Conservation (phyloP, 208 protist genomes). For the Acanthamoeba rhysodes region DNA sequence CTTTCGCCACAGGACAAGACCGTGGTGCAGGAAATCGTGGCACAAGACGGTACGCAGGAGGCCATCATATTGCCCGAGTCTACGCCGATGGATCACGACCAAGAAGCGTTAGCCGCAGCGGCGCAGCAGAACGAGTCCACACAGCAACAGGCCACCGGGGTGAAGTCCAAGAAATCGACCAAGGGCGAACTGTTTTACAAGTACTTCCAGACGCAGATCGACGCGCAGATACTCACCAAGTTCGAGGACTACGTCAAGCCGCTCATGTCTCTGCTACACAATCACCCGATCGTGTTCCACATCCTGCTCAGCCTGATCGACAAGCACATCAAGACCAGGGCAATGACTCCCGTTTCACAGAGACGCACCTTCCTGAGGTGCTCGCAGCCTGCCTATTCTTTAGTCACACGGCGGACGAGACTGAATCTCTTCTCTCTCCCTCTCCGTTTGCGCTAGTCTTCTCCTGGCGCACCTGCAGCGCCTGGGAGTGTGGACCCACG, state of each 20-base stretch:
- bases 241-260: constrained; percentile 67
- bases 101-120: background rate
- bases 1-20: constrained; percentile 56
- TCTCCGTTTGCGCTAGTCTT: background rate
- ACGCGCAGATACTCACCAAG: constrained; percentile 50
- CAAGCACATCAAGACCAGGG: constrained; percentile 56
- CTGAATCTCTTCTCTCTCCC: background rate
- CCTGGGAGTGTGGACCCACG: constrained; percentile 58
- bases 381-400: background rate
- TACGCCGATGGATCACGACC: background rate
- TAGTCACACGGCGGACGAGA: background rate
- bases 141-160: constrained; percentile 9
- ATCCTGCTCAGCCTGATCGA: constrained; percentile 77
- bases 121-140: background rate
- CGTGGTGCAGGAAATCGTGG: constrained; percentile 50
- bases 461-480: constrained; percentile 70
- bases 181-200: constrained; percentile 82
- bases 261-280: constrained; percentile 71
- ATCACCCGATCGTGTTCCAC: constrained; percentile 75
- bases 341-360: background rate
- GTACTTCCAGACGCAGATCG: constrained; percentile 71
- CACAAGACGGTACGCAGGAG: background rate
- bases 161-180: constrained; percentile 68
- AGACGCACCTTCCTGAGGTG: constrained; percentile 49
- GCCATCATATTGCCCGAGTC: constrained; percentile 25